These are phyloP conservation scores for Ganoderma boninense DNA, from an alignment of 1,284 basidiomycete species.

Conservation along the genomic window DNA sequence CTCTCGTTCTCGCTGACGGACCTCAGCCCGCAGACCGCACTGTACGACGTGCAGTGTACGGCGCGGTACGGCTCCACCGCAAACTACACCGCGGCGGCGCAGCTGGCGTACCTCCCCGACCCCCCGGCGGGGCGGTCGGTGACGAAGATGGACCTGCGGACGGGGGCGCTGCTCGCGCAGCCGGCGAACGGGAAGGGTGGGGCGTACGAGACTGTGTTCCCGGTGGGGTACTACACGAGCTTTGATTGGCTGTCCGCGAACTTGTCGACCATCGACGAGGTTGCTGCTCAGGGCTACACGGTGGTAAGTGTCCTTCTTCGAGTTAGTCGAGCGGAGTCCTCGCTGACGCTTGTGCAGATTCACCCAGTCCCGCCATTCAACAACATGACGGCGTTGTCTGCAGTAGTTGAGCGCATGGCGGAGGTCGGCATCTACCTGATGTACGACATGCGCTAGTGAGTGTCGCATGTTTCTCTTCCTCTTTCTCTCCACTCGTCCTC, in stretches of 20 bases:
- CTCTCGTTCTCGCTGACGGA: slow-evolving; percentile 57
- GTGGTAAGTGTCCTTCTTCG: slow-evolving; percentile 28
- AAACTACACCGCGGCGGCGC: slow-evolving; percentile 54
- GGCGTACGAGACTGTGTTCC: slow-evolving; percentile 66
- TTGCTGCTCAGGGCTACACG: slow-evolving; percentile 62
- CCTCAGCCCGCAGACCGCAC: slow-evolving; percentile 52
- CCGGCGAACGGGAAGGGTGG: slow-evolving; percentile 58
- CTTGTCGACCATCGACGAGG: slow-evolving; percentile 62
- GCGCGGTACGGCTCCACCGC: slow-evolving; percentile 48
- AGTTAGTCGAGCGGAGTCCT: too few relatives aligned
- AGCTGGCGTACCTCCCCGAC: slow-evolving; percentile 64
- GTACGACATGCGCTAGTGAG: slow-evolving; percentile 83
- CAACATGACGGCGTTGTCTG: slow-evolving; percentile 62
- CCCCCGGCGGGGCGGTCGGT: slow-evolving; percentile 55
- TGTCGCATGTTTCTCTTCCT: too few relatives aligned
- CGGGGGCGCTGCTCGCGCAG: slow-evolving; percentile 70
- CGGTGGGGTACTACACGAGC: slow-evolving; percentile 78
- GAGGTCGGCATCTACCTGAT: slow-evolving; percentile 76
- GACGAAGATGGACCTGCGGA: slow-evolving; percentile 76
- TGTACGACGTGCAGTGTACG: slow-evolving; percentile 62
- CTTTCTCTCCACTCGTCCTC: too few relatives aligned
- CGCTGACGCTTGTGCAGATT: slow-evolving; percentile 49
- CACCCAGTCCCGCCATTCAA: slow-evolving; percentile 72
- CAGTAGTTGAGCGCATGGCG: slow-evolving; percentile 75
- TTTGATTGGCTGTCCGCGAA: slow-evolving; percentile 70